A percentile compares a stretch with the other conserved stretches of the same genome.
These are phyloP conservation scores for Globisporangium megalacanthum DNA, from an alignment of 352 stramenopile species.

Conservation along the genomic window DNA sequence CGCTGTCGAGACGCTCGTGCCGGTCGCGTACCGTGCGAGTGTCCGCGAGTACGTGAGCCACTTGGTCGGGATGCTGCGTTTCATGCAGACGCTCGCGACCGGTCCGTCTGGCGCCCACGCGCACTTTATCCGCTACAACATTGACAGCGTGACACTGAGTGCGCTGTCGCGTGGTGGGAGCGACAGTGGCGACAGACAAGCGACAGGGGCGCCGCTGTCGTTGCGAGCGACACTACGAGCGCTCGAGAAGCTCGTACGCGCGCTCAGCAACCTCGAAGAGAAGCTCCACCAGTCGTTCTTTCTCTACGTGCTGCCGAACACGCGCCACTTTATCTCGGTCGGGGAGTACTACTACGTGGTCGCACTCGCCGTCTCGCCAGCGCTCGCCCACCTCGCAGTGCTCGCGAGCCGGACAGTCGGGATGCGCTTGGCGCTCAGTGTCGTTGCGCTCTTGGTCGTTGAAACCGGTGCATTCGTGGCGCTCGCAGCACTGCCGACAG, in stretches of 20 bases:
- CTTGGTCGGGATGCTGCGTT: constrained; percentile 67
- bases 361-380: constrained; percentile 58
- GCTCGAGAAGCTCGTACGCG: constrained; percentile 63
- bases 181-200: too few species aligned
- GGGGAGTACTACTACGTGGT: constrained; percentile 85
- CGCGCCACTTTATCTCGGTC: constrained; percentile 76
- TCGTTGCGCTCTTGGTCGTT: constrained; percentile 31
- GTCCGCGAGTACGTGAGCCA: constrained; percentile 41
- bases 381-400: constrained; percentile 54
- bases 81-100: constrained; percentile 66
- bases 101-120: constrained; percentile 64
- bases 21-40: constrained; percentile 17
- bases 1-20: not conserved
- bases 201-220: constrained; percentile 17
- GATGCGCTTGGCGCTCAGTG: constrained; percentile 56
- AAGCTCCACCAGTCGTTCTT: constrained; percentile 89
- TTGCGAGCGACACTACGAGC: constrained; percentile 39
- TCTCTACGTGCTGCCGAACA: constrained; percentile 75
- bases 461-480: constrained; percentile 23
- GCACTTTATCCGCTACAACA: constrained; percentile 84
- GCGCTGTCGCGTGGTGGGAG: constrained; percentile 15
- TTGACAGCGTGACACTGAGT: constrained; percentile 73
- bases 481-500: constrained; percentile 11
- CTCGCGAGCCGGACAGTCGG: constrained; percentile 42
- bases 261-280: constrained; percentile 84